phyloP scores from a whole-genome alignment of 2,329 filamentous ascomycete genomes.

The Colletotrichum abscissum region DNA sequence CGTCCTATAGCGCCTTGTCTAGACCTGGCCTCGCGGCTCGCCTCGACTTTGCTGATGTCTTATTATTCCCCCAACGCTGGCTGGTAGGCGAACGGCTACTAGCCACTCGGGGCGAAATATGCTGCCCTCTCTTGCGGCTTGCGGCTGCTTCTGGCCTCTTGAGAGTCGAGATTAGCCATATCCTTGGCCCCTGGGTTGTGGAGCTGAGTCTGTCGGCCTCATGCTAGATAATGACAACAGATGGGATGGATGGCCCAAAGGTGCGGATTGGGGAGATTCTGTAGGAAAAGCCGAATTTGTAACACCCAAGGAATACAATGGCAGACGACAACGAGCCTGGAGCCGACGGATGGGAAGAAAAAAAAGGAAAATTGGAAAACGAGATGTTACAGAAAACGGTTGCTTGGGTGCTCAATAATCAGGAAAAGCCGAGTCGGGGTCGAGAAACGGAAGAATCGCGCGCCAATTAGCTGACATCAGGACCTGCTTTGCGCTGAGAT shows the following conservation, averaged over 20 bases:
- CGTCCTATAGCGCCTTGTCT: conserved; percentile 28
- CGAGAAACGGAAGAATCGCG: conserved; percentile 21
- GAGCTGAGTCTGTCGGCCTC: conserved; percentile 5
- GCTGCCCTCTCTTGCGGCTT: background rate
- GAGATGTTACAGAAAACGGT: conserved; percentile 34
- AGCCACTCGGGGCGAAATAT: conserved; percentile 4
- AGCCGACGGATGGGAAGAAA: background rate
- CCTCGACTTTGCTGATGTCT: conserved; percentile 29
- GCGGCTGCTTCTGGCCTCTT: no score
- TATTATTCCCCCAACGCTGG: conserved; percentile 22
- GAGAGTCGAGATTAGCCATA: background rate
- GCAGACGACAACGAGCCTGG: background rate
- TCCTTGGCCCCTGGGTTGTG: background rate
- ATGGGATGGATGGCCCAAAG: conserved; percentile 5
- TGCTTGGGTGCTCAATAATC: conserved; percentile 23
- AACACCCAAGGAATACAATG: conserved; percentile 8
- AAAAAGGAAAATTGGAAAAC: conserved; percentile 28
- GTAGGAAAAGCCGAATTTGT: conserved; percentile 21
- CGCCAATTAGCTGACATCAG: conserved; percentile 34
- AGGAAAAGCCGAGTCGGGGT: conserved; percentile 13
- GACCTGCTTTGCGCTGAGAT: conserved; percentile 34
- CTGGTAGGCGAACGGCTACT: conserved; percentile 28
- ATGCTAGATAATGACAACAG: conserved; percentile 12
- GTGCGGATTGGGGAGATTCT: conserved; percentile 24
- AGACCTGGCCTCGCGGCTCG: conserved; percentile 22